Conservation (phyloP, 768 basidiomycete species). For the Suillus brevipes region DNA sequence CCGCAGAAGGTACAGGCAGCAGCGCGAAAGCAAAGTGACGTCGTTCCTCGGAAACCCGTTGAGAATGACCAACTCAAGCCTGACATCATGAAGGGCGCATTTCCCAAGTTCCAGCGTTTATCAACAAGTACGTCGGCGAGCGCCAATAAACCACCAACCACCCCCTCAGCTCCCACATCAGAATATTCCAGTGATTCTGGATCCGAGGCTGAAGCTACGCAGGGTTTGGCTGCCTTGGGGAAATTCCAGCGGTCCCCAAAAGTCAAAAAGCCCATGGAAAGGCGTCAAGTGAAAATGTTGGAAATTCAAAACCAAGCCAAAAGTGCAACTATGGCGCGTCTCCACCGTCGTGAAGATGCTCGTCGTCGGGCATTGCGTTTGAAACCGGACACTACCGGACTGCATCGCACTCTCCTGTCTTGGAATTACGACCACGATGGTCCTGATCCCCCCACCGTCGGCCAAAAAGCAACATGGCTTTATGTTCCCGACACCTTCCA, state of each 20-base stretch:
- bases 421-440: conserved; percentile 83
- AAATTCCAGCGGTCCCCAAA: conserved; percentile 63
- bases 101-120: conserved; percentile 46
- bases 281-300: conserved; percentile 63
- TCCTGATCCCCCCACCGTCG: conserved; percentile 57
- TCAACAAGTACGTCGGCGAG: conserved; percentile 29
- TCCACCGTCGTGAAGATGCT: conserved; percentile 59
- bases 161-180: conserved; percentile 13
- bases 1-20: conserved; percentile 24
- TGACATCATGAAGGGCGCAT: conserved; percentile 34
- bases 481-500: conserved; percentile 67
- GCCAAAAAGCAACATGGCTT: conserved; percentile 31
- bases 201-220: conserved; percentile 48
- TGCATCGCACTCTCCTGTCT: conserved; percentile 76
- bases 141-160: conserved; percentile 32
- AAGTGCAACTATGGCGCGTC: conserved; percentile 49
- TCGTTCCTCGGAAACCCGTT: conserved; percentile 12
- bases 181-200: conserved; percentile 48
- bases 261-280: conserved; percentile 55
- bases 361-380: conserved; percentile 64
- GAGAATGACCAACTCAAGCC: conserved; percentile 33
- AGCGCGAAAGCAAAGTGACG: neutral
- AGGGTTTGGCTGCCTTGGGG: conserved; percentile 52
- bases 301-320: conserved; percentile 47
- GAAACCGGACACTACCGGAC: conserved; percentile 76